These are phyloP conservation scores for Trichosporon sp. DNA, from an alignment of 1,284 basidiomycete genomes.

Conservation along the genomic window DNA sequence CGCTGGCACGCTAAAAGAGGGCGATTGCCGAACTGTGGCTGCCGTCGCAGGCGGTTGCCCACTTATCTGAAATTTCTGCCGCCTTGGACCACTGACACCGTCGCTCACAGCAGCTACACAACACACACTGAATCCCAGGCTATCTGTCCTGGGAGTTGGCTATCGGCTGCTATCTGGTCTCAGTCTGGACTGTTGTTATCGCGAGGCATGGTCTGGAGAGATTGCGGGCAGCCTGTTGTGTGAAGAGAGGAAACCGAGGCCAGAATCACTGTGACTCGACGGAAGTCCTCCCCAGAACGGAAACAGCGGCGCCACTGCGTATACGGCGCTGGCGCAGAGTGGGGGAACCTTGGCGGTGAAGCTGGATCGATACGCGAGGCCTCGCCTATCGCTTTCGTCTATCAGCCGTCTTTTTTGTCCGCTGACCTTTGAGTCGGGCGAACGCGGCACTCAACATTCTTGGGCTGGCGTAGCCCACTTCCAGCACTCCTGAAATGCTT, in stretches of 20 bases:
- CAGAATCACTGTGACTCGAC: neutral
- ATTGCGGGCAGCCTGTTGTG: neutral
- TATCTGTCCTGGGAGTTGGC: neutral
- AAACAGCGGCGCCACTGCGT: neutral
- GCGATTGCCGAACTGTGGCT: neutral
- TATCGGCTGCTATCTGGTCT: neutral
- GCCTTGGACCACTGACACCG: neutral
- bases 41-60: neutral
- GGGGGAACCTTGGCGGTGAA: neutral
- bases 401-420: neutral
- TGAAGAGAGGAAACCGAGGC: neutral
- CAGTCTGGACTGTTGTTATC: neutral
- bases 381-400: neutral
- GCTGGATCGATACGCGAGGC: neutral
- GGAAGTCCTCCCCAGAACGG: neutral
- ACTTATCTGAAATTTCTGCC: neutral
- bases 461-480: neutral
- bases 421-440: too few relatives aligned
- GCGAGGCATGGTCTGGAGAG: neutral
- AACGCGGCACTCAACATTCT: neutral
- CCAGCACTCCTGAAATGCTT: neutral
- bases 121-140: neutral
- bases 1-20: neutral
- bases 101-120: neutral
- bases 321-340: neutral